A percentile compares a stretch with the other conserved stretches of the same genome.
phyloP scores from a whole-genome alignment of 495 filamentous ascomycete species.

The Trichoderma erinaceum region DNA sequence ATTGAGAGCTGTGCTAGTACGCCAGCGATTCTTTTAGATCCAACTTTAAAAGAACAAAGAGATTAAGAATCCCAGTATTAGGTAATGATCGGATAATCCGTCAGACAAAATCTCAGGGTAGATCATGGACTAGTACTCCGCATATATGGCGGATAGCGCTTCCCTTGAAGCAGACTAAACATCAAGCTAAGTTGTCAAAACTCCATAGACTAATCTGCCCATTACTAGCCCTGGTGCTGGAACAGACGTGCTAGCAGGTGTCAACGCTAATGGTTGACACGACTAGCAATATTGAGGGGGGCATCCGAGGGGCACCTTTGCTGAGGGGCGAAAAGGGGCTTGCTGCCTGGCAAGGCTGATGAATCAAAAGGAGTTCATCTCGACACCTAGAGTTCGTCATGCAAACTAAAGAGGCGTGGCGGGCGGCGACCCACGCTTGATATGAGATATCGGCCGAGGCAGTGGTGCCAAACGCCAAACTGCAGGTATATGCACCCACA shows the following conservation, averaged over 20 bases:
- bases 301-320: not conserved
- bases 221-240: too few relatives aligned
- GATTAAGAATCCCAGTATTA: not conserved
- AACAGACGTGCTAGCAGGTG: not conserved
- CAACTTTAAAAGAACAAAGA: not conserved
- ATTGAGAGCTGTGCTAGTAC: not conserved
- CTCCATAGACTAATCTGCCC: not conserved
- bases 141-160: not conserved
- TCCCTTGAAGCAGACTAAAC: not conserved
- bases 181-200: not conserved
- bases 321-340: conserved; percentile 9
- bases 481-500: not conserved
- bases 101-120: not conserved
- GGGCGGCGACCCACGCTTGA: not conserved
- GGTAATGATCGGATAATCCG: not conserved
- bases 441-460: not conserved
- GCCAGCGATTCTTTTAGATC: not conserved
- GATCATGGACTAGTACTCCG: not conserved
- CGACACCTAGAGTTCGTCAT: not conserved
- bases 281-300: not conserved
- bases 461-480: not conserved
- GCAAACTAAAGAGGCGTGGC: not conserved
- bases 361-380: not conserved
- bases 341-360: conserved; percentile 8
- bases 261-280: not conserved